phyloP scores from a whole-genome alignment of 129 eudicot genomes.

The Glebionis coronaria region DNA sequence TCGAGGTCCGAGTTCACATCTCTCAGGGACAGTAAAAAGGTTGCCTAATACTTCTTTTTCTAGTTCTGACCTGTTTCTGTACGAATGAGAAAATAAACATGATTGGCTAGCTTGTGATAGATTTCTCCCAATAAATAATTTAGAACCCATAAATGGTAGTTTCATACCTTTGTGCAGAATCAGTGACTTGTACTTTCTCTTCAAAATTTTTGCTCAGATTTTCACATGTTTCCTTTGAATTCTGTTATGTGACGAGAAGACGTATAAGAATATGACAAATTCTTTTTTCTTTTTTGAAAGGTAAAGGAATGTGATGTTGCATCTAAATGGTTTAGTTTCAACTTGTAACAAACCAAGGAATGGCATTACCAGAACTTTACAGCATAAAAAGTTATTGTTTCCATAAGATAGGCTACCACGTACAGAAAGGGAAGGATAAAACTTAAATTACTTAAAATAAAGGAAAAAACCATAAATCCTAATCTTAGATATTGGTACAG shows the following conservation, averaged over 20 bases:
- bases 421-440: too few relatives aligned
- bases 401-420: too few relatives aligned
- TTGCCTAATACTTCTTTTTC: constrained; percentile 57
- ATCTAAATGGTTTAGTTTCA: constrained; percentile 12
- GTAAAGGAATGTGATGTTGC: background rate
- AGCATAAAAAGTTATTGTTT: too few relatives aligned
- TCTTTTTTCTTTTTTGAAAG: too few relatives aligned
- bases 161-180: constrained; percentile 37
- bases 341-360: background rate
- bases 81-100: constrained; percentile 5
- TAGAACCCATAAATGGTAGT: too few relatives aligned
- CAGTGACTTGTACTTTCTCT: constrained; percentile 19
- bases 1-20: constrained; percentile 35
- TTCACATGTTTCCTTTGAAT: constrained; percentile 23
- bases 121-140: background rate
- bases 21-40: constrained; percentile 48
- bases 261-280: constrained; percentile 12
- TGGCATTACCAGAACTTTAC: background rate
- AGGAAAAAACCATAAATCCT: too few relatives aligned
- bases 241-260: constrained; percentile 11
- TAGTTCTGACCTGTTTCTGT: constrained; percentile 38
- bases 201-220: constrained; percentile 16
- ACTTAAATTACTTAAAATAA: too few relatives aligned
- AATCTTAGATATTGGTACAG: too few relatives aligned
- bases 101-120: constrained; percentile 4